phyloP scores from a whole-genome alignment of 1,139 yeast genomes.

The Pichia sp. region DNA sequence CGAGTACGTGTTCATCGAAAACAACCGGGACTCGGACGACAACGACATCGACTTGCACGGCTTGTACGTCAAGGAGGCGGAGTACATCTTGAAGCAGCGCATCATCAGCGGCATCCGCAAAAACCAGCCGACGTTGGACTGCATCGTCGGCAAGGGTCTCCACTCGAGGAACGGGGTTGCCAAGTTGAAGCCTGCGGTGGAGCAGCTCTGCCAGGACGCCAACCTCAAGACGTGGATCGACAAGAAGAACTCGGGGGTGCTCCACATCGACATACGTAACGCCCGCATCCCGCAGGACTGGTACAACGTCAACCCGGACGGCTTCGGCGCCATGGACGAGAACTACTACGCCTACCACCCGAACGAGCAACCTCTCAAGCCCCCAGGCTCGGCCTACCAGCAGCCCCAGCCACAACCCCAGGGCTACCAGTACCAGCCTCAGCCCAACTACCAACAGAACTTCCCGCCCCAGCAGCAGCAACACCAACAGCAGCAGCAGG shows the following conservation, averaged over 20 bases:
- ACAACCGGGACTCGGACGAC: conserved; percentile 75
- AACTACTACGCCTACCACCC: conserved; percentile 25
- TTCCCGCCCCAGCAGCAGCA: conserved; percentile 20
- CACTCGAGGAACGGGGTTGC: conserved; percentile 82
- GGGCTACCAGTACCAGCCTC: conserved; percentile 34
- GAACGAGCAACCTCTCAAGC: conserved; percentile 1
- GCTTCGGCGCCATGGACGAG: conserved; percentile 31
- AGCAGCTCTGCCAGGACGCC: conserved; percentile 65
- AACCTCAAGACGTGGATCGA: conserved; percentile 59
- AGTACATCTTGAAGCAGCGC: conserved; percentile 67
- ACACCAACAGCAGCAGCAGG: conserved; percentile 18
- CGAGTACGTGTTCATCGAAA: conserved; percentile 81
- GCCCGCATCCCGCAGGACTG: conserved; percentile 50
- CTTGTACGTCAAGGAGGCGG: conserved; percentile 82
- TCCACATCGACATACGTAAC: conserved; percentile 58
- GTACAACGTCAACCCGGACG: conserved; percentile 33
- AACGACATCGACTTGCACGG: conserved; percentile 96
- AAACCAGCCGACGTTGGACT: conserved; percentile 51
- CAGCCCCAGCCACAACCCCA: conserved; percentile 23
- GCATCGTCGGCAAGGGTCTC: conserved; percentile 91
- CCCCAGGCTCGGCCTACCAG: conserved; percentile 10
- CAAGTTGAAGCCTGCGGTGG: conserved; percentile 86
- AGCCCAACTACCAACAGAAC: conserved; percentile 34
- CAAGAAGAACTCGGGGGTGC: conserved; percentile 72
- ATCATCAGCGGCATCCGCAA: conserved; percentile 61